Evolutionary conservation across 768 basidiomycete genomes (phyloP).

Genomic region (Chiua virens): DNA sequence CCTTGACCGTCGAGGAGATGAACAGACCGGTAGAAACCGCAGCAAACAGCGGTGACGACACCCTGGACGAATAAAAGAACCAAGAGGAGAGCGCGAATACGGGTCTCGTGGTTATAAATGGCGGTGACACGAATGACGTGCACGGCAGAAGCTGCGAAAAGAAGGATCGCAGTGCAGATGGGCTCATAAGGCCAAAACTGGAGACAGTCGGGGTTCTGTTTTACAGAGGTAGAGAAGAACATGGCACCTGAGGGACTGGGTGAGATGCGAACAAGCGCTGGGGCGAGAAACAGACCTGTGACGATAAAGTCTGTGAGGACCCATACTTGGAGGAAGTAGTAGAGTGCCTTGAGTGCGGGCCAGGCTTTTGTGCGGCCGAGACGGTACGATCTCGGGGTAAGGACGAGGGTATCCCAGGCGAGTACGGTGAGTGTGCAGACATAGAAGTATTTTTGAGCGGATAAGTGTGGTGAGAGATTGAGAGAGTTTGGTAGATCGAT

Average conservation of each 20-base stretch:
- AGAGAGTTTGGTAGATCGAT: conserved; percentile 59
- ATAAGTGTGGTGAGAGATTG: conserved; percentile 72
- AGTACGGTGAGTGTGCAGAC: conserved; percentile 89
- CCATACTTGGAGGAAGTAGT: conserved; percentile 70
- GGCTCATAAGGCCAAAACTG: conserved; percentile 85
- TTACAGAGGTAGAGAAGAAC: conserved; percentile 79
- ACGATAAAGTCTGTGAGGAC: conserved; percentile 80
- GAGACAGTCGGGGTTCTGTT: conserved; percentile 52
- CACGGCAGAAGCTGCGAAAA: conserved; percentile 66
- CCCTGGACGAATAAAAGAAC: conserved; percentile 65
- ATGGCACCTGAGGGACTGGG: conserved; percentile 57
- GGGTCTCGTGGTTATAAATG: conserved; percentile 62
- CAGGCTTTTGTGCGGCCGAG: conserved; percentile 62
- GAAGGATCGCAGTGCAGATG: conserved; percentile 78
- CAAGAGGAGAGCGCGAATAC: conserved; percentile 56
- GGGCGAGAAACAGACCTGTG: conserved; percentile 49
- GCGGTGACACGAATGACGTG: conserved; percentile 80
- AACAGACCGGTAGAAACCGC: conserved; percentile 81
- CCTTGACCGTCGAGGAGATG: conserved; percentile 74
- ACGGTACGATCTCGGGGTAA: conserved; percentile 76
- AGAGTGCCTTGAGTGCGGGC: conserved; percentile 77
- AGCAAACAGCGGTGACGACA: conserved; percentile 69
- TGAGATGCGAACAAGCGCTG: not conserved
- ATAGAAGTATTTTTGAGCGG: conserved; percentile 86
- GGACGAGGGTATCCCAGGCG: conserved; percentile 86